Percentiles rank a stretch among this genome's conserved stretches.
phyloP scores from a whole-genome alignment of 2,329 filamentous ascomycete genomes.

The Dothideomycetidae sp. region DNA sequence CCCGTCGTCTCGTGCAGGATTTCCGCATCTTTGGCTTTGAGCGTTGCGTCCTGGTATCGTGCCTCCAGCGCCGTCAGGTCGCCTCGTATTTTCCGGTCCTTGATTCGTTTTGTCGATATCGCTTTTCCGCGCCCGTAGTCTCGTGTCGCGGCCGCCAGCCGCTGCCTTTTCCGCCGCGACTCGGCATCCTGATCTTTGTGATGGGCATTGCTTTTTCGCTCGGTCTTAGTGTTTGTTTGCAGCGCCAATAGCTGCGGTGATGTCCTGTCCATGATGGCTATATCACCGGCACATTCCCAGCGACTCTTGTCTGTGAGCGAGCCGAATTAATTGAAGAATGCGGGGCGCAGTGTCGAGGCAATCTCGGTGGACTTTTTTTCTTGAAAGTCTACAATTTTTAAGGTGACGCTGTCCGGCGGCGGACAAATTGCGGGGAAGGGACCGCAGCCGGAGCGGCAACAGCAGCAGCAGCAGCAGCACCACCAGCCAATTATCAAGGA shows the following conservation, averaged over 20 bases:
- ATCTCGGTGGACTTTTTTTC: neutral
- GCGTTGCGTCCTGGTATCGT: conserved; percentile 66
- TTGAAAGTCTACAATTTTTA: too few species aligned
- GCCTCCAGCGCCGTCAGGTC: conserved; percentile 66
- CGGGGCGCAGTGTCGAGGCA: neutral
- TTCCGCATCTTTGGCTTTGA: conserved; percentile 88
- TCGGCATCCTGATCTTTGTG: conserved; percentile 23
- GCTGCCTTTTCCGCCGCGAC: conserved; percentile 21
- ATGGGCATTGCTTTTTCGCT: conserved; percentile 1
- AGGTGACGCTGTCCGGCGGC: too few species aligned
- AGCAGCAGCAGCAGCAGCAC: too few species aligned
- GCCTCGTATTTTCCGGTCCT: conserved; percentile 77
- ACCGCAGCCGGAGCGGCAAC: too few species aligned
- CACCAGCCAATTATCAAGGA: too few species aligned
- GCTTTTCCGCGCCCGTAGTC: conserved; percentile 73
- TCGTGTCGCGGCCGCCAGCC: conserved; percentile 34
- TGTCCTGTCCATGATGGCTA: neutral
- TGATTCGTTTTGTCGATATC: conserved; percentile 57
- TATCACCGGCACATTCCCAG: too few species aligned
- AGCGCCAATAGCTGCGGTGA: neutral
- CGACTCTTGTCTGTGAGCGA: too few species aligned
- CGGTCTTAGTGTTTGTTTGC: neutral
- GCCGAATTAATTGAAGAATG: neutral
- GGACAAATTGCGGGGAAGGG: too few species aligned
- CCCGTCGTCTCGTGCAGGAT: conserved; percentile 76